phyloP scores from a whole-genome alignment of 202 grass and related monocot species.

The Setaria italica region DNA sequence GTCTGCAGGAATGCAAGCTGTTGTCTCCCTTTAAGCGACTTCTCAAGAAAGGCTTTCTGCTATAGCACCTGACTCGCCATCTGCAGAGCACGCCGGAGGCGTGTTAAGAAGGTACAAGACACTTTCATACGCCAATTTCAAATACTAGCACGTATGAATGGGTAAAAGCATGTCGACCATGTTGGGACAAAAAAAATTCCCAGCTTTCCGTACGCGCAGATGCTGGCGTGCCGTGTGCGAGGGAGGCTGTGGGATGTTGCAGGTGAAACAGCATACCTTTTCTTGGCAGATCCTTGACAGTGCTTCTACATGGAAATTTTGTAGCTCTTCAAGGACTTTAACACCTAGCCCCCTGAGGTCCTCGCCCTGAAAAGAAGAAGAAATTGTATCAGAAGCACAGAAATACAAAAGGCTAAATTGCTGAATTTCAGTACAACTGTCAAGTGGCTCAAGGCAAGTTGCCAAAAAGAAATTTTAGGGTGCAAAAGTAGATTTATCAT shows the following conservation, averaged over 20 bases:
- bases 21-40: slow-evolving; percentile 5
- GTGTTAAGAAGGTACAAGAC: background rate
- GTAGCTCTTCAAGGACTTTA: slow-evolving; percentile 77
- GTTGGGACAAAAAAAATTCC: background rate
- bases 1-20: background rate
- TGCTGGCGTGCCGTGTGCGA: background rate
- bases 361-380: slow-evolving; percentile 66
- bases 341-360: slow-evolving; percentile 76
- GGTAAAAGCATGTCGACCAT: background rate
- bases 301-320: slow-evolving; percentile 92
- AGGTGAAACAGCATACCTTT: slow-evolving; percentile 61
- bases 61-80: slow-evolving; percentile 63
- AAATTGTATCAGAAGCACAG: slow-evolving; percentile 19
- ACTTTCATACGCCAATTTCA: background rate
- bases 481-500: background rate
- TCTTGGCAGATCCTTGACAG: slow-evolving; percentile 92
- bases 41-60: slow-evolving; percentile 29
- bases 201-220: background rate
- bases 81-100: slow-evolving; percentile 43
- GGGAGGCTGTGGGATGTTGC: background rate
- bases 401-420: slow-evolving; percentile 14
- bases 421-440: slow-evolving; percentile 6
- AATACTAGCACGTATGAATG: background rate
- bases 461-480: slow-evolving; percentile 13
- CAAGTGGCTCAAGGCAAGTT: background rate